Evolutionary conservation across 768 basidiomycete genomes (phyloP), one percentile per base, ranked within the genome.

Genomic region (Lactarius deliciosus): DNA sequence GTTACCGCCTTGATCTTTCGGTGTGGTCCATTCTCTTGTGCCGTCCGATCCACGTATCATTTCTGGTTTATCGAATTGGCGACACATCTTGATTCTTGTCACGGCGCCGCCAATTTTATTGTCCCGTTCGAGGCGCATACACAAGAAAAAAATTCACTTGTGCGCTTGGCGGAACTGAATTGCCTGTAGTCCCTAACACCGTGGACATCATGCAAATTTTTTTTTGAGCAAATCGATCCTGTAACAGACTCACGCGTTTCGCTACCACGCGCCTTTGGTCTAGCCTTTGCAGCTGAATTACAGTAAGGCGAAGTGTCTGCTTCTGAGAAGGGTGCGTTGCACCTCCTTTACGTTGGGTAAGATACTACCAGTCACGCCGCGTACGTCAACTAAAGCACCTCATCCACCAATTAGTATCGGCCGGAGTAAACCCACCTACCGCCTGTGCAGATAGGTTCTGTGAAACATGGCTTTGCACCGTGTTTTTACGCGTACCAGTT

Each of bases 191-290:
- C 59, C 60, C 61, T 54, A 63, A 63, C 38, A 56, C 61, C 61
- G 65, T 40, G 65, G 65, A 32, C n/a, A 8, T 57, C 47, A 8
- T 30, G 34, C 40, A 63, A 41, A 10, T 0, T 10, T 10, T 3
- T 15, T n/a, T 57, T 32, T 25, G 47, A 28, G 22, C 36, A 53
- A 62, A 43, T 16, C 60, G 41, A 11, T 34, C 4, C 22, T 50
- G 47, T 13, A 22, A 34, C 18, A 20, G 30, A 56, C 55, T 45
- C 60, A 61, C 64, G 54, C 32, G 40, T 61, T 32, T 53, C 34
- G 6, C 10, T 8, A 10, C 53, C 11, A n/a, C 28, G 18, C 8
- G 28, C 25, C 32, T 41, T 25, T 15, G 16, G 22, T 32, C 45
- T 40, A 13, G 38, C 38, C 38, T 40, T 5, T 3, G 38, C 38